phyloP scores from a whole-genome alignment of 1,284 basidiomycete species.

The Sphaerobolus stellatus region DNA sequence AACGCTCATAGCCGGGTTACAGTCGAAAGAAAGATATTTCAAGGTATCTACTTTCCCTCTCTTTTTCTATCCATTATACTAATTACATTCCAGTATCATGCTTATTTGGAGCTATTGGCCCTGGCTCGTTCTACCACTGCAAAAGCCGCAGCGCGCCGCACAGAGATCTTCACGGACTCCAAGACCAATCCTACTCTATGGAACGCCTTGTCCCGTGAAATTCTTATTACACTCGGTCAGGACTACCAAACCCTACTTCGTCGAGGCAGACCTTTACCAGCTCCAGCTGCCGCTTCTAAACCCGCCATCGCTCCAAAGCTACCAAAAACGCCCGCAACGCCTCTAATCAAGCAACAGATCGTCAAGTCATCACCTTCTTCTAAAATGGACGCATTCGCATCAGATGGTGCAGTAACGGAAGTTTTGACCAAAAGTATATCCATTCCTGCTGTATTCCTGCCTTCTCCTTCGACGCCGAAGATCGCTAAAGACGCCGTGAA shows the following conservation, averaged over 20 bases:
- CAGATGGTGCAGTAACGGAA: conserved; percentile 53
- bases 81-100: conserved; percentile 24
- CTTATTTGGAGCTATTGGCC: conserved; percentile 29
- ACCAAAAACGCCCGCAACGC: conserved; percentile 27
- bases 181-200: conserved; percentile 65
- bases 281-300: conserved; percentile 24
- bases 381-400: conserved; percentile 54
- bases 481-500: conserved; percentile 30
- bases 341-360: conserved; percentile 49
- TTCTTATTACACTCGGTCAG: conserved; percentile 57
- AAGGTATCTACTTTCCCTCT: conserved; percentile 19
- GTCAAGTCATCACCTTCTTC: conserved; percentile 49
- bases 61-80: not conserved
- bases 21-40: conserved; percentile 28
- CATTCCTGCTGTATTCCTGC: conserved; percentile 63
- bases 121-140: conserved; percentile 32
- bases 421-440: conserved; percentile 36
- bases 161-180: conserved; percentile 67
- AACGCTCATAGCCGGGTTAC: conserved; percentile 58
- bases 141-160: conserved; percentile 43
- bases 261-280: conserved; percentile 43
- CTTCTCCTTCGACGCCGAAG: conserved; percentile 40
- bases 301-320: conserved; percentile 22
- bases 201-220: conserved; percentile 57
- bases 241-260: conserved; percentile 63